A percentile compares a stretch with the other conserved stretches of the same genome.
phyloP scores from a whole-genome alignment of 1,284 basidiomycete species.

The Ganoderma lingzhi region DNA sequence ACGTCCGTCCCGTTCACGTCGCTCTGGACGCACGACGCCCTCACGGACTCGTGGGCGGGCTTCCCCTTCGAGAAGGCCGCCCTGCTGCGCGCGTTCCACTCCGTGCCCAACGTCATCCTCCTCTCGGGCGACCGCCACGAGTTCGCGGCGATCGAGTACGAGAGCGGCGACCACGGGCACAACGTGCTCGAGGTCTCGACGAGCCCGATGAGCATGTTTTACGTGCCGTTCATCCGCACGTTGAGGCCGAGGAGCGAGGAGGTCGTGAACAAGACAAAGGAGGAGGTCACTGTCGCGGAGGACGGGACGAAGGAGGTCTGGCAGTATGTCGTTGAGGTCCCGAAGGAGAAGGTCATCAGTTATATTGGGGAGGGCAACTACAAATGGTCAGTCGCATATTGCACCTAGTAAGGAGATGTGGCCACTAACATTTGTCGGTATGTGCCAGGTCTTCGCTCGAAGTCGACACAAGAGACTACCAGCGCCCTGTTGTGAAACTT shows the following conservation, averaged over 20 bases:
- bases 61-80: constrained; percentile 70
- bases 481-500: constrained; percentile 62
- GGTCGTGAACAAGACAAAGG: constrained; percentile 46
- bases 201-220: constrained; percentile 80
- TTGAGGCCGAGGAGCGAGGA: constrained; percentile 53
- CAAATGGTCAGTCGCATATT: constrained; percentile 56
- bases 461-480: constrained; percentile 70
- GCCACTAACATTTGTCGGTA: background rate
- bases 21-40: constrained; percentile 77
- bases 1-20: constrained; percentile 83
- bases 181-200: constrained; percentile 63
- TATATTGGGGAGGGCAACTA: constrained; percentile 70
- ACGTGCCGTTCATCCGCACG: constrained; percentile 67
- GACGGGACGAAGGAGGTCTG: constrained; percentile 31
- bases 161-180: constrained; percentile 47
- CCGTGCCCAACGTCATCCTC: constrained; percentile 78
- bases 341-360: constrained; percentile 70
- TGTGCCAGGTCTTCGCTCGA: constrained; percentile 71
- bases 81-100: constrained; percentile 64
- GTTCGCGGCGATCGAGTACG: constrained; percentile 78
- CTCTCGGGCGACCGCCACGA: constrained; percentile 82
- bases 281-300: constrained; percentile 34
- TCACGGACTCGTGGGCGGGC: constrained; percentile 76
- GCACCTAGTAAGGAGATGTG: background rate
- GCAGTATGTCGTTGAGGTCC: constrained; percentile 48